Conservation (phyloP, 805 yeast species). For the Suhomyces prunicola region DNA sequence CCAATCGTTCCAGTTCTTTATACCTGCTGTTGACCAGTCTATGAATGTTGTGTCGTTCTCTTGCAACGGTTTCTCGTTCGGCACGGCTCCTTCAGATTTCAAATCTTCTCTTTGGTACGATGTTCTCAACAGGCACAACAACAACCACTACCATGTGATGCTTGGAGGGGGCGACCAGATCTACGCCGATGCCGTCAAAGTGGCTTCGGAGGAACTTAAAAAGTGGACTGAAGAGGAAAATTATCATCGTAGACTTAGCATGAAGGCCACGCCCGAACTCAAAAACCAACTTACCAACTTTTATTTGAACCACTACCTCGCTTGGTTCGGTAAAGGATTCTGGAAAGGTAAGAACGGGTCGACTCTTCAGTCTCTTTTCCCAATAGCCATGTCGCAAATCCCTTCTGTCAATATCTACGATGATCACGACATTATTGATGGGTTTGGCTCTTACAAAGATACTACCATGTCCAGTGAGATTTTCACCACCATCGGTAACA, state of each 20-base stretch:
- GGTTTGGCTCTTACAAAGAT: conserved; percentile 85
- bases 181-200: conserved; percentile 78
- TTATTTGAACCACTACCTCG: conserved; percentile 70
- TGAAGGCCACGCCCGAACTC: conserved; percentile 46
- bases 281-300: conserved; percentile 55
- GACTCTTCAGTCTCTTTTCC: conserved; percentile 65
- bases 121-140: conserved; percentile 63
- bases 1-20: conserved; percentile 54
- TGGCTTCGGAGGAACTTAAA: conserved; percentile 49
- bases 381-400: conserved; percentile 74
- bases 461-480: conserved; percentile 68
- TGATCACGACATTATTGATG: conserved; percentile 96
- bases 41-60: conserved; percentile 84
- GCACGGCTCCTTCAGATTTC: conserved; percentile 62
- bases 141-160: conserved; percentile 80
- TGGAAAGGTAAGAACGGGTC: conserved; percentile 71
- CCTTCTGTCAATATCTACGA: conserved; percentile 87
- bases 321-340: conserved; percentile 89
- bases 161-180: conserved; percentile 97
- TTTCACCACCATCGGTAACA: conserved; percentile 67
- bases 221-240: conserved; percentile 62
- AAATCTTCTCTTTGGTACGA: conserved; percentile 85
- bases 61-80: conserved; percentile 86
- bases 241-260: conserved; percentile 39
- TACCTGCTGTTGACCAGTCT: conserved; percentile 62